Conservation (phyloP, 2,329 filamentous ascomycete species). For the Beauveria varroae region DNA sequence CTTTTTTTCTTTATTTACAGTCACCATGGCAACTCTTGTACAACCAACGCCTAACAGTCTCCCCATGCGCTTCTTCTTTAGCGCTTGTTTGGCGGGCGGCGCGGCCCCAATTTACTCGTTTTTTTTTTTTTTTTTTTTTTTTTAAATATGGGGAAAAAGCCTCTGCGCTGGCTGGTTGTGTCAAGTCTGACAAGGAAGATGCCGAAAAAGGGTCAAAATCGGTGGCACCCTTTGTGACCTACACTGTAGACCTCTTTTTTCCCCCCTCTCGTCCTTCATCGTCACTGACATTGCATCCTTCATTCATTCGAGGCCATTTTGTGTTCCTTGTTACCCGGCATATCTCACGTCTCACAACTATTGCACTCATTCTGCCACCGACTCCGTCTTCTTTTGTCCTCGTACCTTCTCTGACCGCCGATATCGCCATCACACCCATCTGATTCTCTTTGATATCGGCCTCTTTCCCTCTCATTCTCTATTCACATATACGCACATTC, state of each 20-base stretch:
- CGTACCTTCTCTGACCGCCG: neutral
- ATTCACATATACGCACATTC: neutral
- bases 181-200: neutral
- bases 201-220: constrained; percentile 3
- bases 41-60: no score
- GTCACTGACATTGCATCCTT: neutral
- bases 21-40: no score
- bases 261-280: neutral
- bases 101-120: neutral
- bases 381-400: neutral
- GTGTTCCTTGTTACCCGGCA: neutral
- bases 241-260: no score
- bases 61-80: neutral
- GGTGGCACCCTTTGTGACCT: neutral
- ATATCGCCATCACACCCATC: neutral
- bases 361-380: neutral
- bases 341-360: neutral
- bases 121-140: constrained; percentile 3
- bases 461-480: neutral
- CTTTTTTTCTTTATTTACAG: no score
- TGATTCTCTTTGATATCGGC: neutral
- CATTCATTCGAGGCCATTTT: neutral
- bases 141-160: constrained; percentile 6
- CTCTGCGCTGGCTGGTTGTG: neutral
- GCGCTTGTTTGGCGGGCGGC: neutral